phyloP scores from a whole-genome alignment of 192 early-diverging fungal species.

The Coemansia umbellata region DNA sequence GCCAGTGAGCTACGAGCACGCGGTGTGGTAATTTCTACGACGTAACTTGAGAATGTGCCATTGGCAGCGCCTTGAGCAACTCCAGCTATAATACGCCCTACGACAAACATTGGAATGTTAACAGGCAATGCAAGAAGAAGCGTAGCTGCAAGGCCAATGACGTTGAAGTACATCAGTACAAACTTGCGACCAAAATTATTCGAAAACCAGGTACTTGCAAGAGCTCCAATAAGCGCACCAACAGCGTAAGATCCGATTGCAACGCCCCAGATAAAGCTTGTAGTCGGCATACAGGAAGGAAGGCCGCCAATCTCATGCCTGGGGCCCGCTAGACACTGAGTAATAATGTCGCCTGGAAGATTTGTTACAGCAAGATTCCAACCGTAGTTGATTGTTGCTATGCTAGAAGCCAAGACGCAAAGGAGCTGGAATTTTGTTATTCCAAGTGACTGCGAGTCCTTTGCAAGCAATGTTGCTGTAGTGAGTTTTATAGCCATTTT shows the following conservation, averaged over 20 bases:
- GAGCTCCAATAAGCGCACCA: slow-evolving; percentile 62
- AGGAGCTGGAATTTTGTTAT: slow-evolving; percentile 49
- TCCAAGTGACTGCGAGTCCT: slow-evolving; percentile 21
- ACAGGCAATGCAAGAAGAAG: slow-evolving; percentile 55
- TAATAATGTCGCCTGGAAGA: slow-evolving; percentile 52
- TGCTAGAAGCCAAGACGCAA: slow-evolving; percentile 34
- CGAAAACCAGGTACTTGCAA: slow-evolving; percentile 53
- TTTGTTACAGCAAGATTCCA: slow-evolving; percentile 53
- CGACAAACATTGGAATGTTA: slow-evolving; percentile 55
- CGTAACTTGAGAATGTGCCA: slow-evolving; percentile 60
- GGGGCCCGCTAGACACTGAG: slow-evolving; percentile 35
- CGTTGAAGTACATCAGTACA: slow-evolving; percentile 60
- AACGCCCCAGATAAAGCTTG: slow-evolving; percentile 49
- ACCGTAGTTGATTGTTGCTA: slow-evolving; percentile 43
- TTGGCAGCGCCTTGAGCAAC: slow-evolving; percentile 61
- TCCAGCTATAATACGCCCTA: slow-evolving; percentile 68
- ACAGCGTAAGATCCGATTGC: slow-evolving; percentile 52
- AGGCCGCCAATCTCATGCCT: slow-evolving; percentile 11
- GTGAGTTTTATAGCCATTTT: not conserved
- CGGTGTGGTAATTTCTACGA: slow-evolving; percentile 71
- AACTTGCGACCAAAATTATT: slow-evolving; percentile 58
- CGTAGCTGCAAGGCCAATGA: slow-evolving; percentile 58
- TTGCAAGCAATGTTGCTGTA: not conserved
- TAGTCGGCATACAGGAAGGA: slow-evolving; percentile 34
- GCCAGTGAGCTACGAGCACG: slow-evolving; percentile 65